Evolutionary conservation across 176 grass and related monocot species (phyloP).

Genomic region (Typha latifolia): DNA sequence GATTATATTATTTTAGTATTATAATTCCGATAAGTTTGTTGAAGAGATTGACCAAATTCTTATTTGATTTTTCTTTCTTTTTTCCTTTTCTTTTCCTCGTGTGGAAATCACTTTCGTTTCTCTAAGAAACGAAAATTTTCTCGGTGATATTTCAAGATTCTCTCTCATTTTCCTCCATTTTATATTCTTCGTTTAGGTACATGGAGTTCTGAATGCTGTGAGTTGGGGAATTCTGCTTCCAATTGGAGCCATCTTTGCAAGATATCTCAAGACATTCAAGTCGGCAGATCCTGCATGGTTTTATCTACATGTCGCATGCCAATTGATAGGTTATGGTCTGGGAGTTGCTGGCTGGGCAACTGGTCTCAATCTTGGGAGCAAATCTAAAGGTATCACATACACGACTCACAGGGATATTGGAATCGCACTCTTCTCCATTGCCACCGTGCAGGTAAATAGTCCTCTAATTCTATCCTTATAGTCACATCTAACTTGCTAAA

Average conservation of each 20-base stretch:
- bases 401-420: slow-evolving; percentile 37
- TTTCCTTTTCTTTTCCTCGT: neutral
- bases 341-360: slow-evolving; percentile 63
- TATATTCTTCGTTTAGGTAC: slow-evolving; percentile 22
- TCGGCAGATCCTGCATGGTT: slow-evolving; percentile 67
- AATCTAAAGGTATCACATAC: slow-evolving; percentile 44
- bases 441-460: slow-evolving; percentile 39
- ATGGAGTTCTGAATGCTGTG: slow-evolving; percentile 58
- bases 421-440: slow-evolving; percentile 36
- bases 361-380: slow-evolving; percentile 47
- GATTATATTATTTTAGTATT: too few species aligned
- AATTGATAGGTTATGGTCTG: slow-evolving; percentile 37
- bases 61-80: too few species aligned
- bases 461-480: neutral
- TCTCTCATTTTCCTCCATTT: neutral
- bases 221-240: slow-evolving; percentile 73
- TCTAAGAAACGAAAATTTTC: too few species aligned
- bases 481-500: neutral
- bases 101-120: neutral
- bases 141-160: neutral
- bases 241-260: slow-evolving; percentile 41
- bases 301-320: slow-evolving; percentile 57
- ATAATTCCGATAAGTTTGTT: too few species aligned
- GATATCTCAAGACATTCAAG: slow-evolving; percentile 62
- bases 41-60: too few species aligned